Evolutionary conservation across 106 monocot genomes (phyloP), one percentile per base, ranked within the genome.

Genomic region (Acorus gramineus): DNA sequence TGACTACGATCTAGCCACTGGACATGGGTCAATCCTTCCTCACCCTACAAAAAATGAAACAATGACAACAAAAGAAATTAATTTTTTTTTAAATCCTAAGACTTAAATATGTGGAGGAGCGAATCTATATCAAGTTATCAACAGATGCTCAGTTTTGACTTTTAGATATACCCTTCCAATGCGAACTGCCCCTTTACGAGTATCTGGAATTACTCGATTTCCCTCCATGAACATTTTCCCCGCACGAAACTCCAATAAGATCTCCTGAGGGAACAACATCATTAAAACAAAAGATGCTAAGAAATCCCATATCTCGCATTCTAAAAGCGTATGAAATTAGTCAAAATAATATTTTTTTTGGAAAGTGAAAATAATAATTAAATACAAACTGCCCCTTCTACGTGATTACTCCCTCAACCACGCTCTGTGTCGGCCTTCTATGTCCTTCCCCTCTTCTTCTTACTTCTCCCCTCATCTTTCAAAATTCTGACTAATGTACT

Each of bases 11-110:
- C 91, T 81, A 98, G 74, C 96, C 96, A 91, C 64, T 98, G 87
- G 64, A 98, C 88, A 83, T 98, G 91, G 13, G 88, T 53, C 52
- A 98, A 82, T 68, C 96, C 96, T 85, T 98, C 96, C 47, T 98
- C 96, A 56, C 85, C 87, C 96, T 98, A 56, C 11, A 47, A 69
- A 52, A 73, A 7, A 28, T 28, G 28, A 28, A 28, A 28, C 28
- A 28, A 52, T 8, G 73, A 49, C 0, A 11, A 14, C 52, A 69
- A 13, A 74, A 46, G 53, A 61, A n/a, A 44, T 71, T 13, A 62
- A 48, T 46, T 62, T 63, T 51, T 44, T 55, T 56, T 50, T 28
- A 28, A 28, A 28, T 28, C 48, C 8, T 4, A 11, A 10, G 13
- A 65, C 4, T 6, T 52, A 8, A 12, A 7, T 49, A 8, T 6